Conservation (phyloP, 1,139 yeast genomes). For the Meyerozyma athensensis region DNA sequence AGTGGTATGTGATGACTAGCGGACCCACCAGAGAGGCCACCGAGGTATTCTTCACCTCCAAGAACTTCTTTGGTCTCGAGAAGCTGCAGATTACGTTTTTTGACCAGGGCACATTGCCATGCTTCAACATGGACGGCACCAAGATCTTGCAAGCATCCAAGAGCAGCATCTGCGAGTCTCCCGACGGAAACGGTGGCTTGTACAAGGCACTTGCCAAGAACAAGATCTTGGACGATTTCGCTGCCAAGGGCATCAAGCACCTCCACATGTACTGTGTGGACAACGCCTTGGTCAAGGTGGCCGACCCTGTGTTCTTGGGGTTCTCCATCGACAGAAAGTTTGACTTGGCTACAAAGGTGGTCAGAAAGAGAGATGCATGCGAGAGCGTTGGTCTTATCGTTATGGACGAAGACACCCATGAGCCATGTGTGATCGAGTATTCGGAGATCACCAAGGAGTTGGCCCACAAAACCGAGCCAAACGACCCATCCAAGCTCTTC, state of each 20-base stretch:
- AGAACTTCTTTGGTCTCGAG: slow-evolving; percentile 68
- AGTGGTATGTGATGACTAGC: slow-evolving; percentile 95
- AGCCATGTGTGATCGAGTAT: slow-evolving; percentile 92
- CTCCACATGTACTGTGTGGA: slow-evolving; percentile 97
- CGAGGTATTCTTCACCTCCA: slow-evolving; percentile 58
- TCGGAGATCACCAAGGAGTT: slow-evolving; percentile 79
- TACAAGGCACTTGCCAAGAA: slow-evolving; percentile 75
- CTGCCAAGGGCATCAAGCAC: slow-evolving; percentile 71
- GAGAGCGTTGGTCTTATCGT: slow-evolving; percentile 95
- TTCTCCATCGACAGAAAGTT: slow-evolving; percentile 65
- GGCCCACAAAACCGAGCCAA: slow-evolving; percentile 53
- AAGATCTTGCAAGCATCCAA: slow-evolving; percentile 61
- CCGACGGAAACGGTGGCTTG: slow-evolving; percentile 98
- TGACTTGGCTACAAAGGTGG: slow-evolving; percentile 89
- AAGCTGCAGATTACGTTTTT: slow-evolving; percentile 65
- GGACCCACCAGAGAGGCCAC: slow-evolving; percentile 81
- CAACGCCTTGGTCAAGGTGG: slow-evolving; percentile 85
- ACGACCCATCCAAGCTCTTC: slow-evolving; percentile 51
- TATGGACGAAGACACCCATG: slow-evolving; percentile 49
- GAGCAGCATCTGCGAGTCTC: slow-evolving; percentile 68
- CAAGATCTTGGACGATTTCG: slow-evolving; percentile 65
- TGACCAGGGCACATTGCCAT: slow-evolving; percentile 94
- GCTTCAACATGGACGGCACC: slow-evolving; percentile 67
- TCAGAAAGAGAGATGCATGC: slow-evolving; percentile 80
- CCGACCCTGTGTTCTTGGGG: slow-evolving; percentile 91